Evolutionary conservation across 306 rosid species (phyloP), one percentile per base, ranked within the genome.

Genomic region (Rubus parviflorus): DNA sequence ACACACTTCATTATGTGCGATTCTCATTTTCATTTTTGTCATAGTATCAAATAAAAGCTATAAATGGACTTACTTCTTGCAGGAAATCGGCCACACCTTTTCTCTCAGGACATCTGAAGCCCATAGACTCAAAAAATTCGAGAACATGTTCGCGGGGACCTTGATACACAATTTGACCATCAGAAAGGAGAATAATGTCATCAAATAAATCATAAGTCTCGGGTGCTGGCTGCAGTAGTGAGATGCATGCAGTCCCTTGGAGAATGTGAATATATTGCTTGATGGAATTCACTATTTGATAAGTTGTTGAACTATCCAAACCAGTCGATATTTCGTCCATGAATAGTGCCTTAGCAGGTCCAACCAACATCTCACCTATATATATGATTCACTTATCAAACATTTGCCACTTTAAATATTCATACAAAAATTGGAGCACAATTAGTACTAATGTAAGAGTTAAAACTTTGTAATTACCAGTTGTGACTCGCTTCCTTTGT

Each of bases 281-380:
- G 41, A 88, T 30, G 37, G 87, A 84, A 19, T 84, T 86, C 77
- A 88, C 88, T 56, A 88, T 54, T 60, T 86, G 89, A 66, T 75
- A 80, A 22, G 92, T 86, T 35, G 92, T 88, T 13, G 88, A 88
- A 60, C 88, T 82, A 75, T 88, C 92, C 82, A 88, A 78, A 38
- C 90, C 90, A 62, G 89, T 86, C 0, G 92, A 88, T 80, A 88
- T 88, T 73, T 86, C 92, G 61, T 88, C 92, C 92, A 88, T 86
- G 81, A 88, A 86, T 47, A 88, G 45, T 38, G 87, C 90, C 49
- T 68, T 88, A n/a, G 83, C 42, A 60, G 90, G 88, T 80, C 92
- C 92, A 69, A 88, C 92, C 14, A 88, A 46, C 87, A 86, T 86
- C 60, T 88, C 92, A 47, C 90, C 92, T 86, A 41, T 15, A 67